Evolutionary conservation across 805 yeast species (phyloP), one percentile per base, ranked within the genome.

Genomic region (Ogataea saltuana): DNA sequence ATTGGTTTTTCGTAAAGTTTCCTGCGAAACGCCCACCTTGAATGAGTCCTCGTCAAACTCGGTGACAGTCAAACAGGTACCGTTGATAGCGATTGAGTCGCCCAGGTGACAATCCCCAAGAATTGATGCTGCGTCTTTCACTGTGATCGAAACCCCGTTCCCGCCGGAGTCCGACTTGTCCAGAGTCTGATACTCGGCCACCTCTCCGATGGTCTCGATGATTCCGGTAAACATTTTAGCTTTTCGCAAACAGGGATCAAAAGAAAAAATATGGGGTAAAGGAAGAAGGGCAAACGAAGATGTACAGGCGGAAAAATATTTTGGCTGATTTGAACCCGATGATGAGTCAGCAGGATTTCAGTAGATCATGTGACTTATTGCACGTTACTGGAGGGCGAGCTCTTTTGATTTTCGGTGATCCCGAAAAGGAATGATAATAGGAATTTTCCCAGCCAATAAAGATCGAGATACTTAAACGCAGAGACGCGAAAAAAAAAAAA

Each of bases 21-120:
- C 99, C 8, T 95, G 95, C 1, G 96, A 86, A 21, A 93, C 70
- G 0, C 99, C 99, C 3, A 91, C 95, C 61, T 85, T 88, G 70
- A 93, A 93, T 5, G 65, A 64, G 5, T 67, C 68, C 26, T 70
- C 65, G 40, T 59, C 61, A 55, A 88, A 89, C 51, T 83, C 89
- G 0, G 96, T 89, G 6, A 91, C 97, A 0, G 99, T 93, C 25
- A 93, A 72, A 65, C 99, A 93, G 3, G 78, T 79, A 7, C 99
- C 99, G 60, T 87, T 87, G 21, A 91, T 78, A 20, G 93, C 80
- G 45, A 93, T 93, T 12, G 96, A 87, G 66, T 93, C 99, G 10
- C 99, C 99, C 28, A 91, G 67, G 58, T 89, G 90, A 50, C 87
- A 89, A 61, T 93, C 99, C 0, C 59, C 72, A 12, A 91, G 70